Evolutionary conservation across 1,284 basidiomycete species (phyloP), one percentile per base, ranked within the genome.

Genomic region (Entoloma clypeatum): DNA sequence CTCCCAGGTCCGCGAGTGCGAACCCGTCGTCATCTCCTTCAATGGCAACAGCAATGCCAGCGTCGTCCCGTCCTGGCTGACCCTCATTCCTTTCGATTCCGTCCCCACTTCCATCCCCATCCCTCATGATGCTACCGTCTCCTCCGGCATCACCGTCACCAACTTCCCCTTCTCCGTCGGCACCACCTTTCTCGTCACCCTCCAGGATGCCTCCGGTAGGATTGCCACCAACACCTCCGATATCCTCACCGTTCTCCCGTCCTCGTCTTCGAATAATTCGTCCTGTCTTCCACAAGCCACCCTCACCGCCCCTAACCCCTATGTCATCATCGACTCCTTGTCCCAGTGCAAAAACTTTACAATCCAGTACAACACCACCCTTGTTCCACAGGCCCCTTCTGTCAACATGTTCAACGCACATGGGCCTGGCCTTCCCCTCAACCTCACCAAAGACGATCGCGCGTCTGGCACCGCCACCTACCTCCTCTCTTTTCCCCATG

Each of bases 1-100:
- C 47, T 72, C 75, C 25, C 47, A 64, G 33, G 71, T 77, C 49
- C 56, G 65, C 41, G 77, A 83, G 57, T 82, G 79, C 62, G 70
- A 69, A 47, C 64, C 67, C 24, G 69, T 79, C 49, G 60, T 59
- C 34, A 60, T 81, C 42, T 52, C 62, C 25, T 74, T 81, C 49
- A 50, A 57, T 33, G 74, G 73, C 14, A 45, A 53, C 16, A 48
- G 51, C 44, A 47, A 52, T 34, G 47, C 53, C 26, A 44, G 59
- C 14, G 55, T 61, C 17, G 57, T 69, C 39, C 74, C 76, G 16
- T 63, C 71, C 36, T 62, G 62, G 10, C 63, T 81, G 47, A 72
- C 71, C 33, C 57, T 83, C 56, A 52, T 81, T 50, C 78, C 79
- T 38, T 64, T 79, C 53, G 68, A 71, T 48, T 69, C 68, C 10